Evolutionary conservation across 805 yeast genomes (phyloP).

Genomic region (Wickerhamomyces hampshirensis): DNA sequence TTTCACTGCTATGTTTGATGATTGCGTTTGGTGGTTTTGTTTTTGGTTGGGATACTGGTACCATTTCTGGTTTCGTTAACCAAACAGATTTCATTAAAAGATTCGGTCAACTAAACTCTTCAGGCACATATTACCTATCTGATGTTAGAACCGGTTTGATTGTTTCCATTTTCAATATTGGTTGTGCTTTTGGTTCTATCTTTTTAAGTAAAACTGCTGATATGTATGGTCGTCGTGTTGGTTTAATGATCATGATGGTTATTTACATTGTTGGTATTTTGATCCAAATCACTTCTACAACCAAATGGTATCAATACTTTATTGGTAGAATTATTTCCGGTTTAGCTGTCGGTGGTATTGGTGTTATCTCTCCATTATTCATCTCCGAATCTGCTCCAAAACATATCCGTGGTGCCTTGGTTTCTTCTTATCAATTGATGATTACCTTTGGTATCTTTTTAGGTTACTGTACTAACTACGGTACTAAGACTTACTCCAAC

Average conservation of each 20-base stretch:
- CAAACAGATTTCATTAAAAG: constrained; percentile 47
- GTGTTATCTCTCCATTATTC: constrained; percentile 72
- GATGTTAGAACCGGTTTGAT: constrained; percentile 52
- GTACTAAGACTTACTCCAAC: constrained; percentile 54
- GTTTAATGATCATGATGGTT: constrained; percentile 55
- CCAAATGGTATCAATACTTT: constrained; percentile 65
- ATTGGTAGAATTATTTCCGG: constrained; percentile 72
- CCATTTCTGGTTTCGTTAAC: constrained; percentile 68
- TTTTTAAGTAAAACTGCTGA: constrained; percentile 57
- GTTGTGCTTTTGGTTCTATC: constrained; percentile 73
- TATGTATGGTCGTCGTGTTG: constrained; percentile 59
- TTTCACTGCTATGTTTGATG: constrained; percentile 29
- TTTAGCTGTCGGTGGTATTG: constrained; percentile 70
- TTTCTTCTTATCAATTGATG: constrained; percentile 64
- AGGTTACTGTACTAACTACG: constrained; percentile 71
- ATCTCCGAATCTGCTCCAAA: constrained; percentile 70
- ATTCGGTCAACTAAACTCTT: constrained; percentile 45
- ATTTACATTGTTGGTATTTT: constrained; percentile 64
- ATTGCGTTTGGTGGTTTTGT: constrained; percentile 76
- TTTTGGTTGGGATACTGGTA: constrained; percentile 80
- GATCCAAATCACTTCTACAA: constrained; percentile 51
- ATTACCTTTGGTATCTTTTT: constrained; percentile 69
- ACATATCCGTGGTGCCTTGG: constrained; percentile 65
- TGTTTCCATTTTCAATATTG: constrained; percentile 62
- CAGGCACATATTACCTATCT: constrained; percentile 44